A percentile compares a stretch with the other conserved stretches of the same genome.
phyloP scores from a whole-genome alignment of 2,329 filamentous ascomycete genomes.

The Pezicula rhizophila region DNA sequence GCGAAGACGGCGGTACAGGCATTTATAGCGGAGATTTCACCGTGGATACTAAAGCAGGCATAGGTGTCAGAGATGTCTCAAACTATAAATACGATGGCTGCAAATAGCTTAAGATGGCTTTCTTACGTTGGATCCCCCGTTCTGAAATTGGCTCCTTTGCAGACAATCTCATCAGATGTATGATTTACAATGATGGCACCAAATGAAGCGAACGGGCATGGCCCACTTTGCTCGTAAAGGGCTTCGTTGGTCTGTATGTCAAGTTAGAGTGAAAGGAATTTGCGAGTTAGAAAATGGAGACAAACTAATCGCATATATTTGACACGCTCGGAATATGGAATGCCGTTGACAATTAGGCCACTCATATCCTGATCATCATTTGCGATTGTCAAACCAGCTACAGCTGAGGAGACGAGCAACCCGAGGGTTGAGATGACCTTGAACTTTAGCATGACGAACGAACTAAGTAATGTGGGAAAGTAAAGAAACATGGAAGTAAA shows the following conservation, averaged over 20 bases:
- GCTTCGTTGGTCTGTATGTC: not conserved
- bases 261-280: not conserved
- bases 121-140: slow-evolving; percentile 8
- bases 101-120: too few species aligned
- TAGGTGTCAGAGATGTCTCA: not conserved
- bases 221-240: not conserved
- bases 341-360: slow-evolving; percentile 8
- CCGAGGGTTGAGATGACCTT: not conserved
- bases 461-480: too few species aligned
- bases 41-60: not conserved
- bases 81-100: too few species aligned
- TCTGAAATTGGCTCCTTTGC: slow-evolving; percentile 9
- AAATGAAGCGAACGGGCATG: not conserved
- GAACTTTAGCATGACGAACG: too few species aligned
- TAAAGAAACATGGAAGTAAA: too few species aligned
- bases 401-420: slow-evolving; percentile 1
- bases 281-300: not conserved
- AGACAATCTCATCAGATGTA: slow-evolving; percentile 7
- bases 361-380: slow-evolving; percentile 12
- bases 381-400: slow-evolving; percentile 3
- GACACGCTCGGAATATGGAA: slow-evolving; percentile 6
- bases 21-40: not conserved
- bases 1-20: not conserved
- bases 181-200: not conserved
- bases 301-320: slow-evolving; percentile 10